Conservation (phyloP, 768 basidiomycete species). For the Boletus vermiculosoides region DNA sequence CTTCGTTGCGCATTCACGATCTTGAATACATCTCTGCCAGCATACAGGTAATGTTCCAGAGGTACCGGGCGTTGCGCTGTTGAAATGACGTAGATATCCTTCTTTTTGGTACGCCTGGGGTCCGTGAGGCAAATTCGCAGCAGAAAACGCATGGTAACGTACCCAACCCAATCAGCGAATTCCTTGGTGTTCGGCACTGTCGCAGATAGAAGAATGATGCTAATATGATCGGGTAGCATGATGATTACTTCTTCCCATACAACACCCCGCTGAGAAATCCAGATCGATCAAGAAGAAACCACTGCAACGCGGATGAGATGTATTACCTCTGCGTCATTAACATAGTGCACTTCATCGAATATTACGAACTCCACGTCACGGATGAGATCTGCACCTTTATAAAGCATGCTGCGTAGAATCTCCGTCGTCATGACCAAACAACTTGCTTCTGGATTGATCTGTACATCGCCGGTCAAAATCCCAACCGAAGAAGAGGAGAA, state of each 20-base stretch:
- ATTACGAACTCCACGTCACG: slow-evolving; percentile 99
- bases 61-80: slow-evolving; percentile 96
- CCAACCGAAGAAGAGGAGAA: slow-evolving; percentile 91
- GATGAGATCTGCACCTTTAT: slow-evolving; percentile 97
- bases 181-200: slow-evolving; percentile 98
- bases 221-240: slow-evolving; percentile 98
- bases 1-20: slow-evolving; percentile 82
- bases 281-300: slow-evolving; percentile 13
- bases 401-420: slow-evolving; percentile 96
- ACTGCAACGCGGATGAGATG: slow-evolving; percentile 7
- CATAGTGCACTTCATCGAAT: slow-evolving; percentile 99
- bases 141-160: slow-evolving; percentile 30
- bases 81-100: slow-evolving; percentile 98
- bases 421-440: slow-evolving; percentile 99
- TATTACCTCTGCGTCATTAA: slow-evolving; percentile 94
- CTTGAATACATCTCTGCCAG: slow-evolving; percentile 89
- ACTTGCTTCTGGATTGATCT: slow-evolving; percentile 96
- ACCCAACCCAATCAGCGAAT: slow-evolving; percentile 99
- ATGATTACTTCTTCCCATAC: slow-evolving; percentile 99
- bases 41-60: slow-evolving; percentile 94
- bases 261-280: slow-evolving; percentile 74
- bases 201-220: slow-evolving; percentile 94
- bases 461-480: slow-evolving; percentile 97
- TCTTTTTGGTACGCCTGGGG: slow-evolving; percentile 92
- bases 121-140: slow-evolving; percentile 7